phyloP scores from a whole-genome alignment of 495 filamentous ascomycete genomes.

The Barbatosphaeria neglecta region DNA sequence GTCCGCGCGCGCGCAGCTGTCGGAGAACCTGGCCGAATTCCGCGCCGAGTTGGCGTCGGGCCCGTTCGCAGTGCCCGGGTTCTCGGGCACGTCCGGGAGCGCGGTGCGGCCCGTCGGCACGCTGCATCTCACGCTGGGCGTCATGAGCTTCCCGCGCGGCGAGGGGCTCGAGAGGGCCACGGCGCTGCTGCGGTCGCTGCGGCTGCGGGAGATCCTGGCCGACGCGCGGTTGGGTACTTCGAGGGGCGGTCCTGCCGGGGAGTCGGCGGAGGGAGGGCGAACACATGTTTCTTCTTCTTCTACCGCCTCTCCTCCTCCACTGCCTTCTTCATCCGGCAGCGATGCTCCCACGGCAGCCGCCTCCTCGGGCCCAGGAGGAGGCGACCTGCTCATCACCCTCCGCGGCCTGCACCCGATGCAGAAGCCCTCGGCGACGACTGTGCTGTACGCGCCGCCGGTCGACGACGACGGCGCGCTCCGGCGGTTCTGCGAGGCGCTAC shows the following conservation, averaged over 20 bases:
- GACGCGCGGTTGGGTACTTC: slow-evolving; percentile 2
- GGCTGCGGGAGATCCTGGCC: slow-evolving; percentile 39
- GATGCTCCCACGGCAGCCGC: neutral
- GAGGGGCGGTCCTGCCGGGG: neutral
- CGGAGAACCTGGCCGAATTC: slow-evolving; percentile 49
- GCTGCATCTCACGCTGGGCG: slow-evolving; percentile 75
- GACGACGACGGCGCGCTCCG: slow-evolving; percentile 47
- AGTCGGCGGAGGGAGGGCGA: slow-evolving; percentile 1
- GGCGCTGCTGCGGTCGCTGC: slow-evolving; percentile 40
- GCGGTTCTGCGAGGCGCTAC: slow-evolving; percentile 51
- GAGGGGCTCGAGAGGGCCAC: slow-evolving; percentile 48
- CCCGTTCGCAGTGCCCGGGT: slow-evolving; percentile 14
- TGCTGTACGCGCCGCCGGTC: slow-evolving; percentile 35
- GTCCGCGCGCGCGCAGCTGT: slow-evolving; percentile 50
- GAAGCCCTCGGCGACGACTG: slow-evolving; percentile 16
- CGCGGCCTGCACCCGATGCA: slow-evolving; percentile 39
- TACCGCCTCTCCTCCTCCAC: neutral
- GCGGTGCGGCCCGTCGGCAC: slow-evolving; percentile 71
- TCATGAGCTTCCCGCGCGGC: slow-evolving; percentile 59
- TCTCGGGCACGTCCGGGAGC: slow-evolving; percentile 36
- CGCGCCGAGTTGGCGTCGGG: slow-evolving; percentile 39
- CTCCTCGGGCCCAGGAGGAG: too few relatives aligned
- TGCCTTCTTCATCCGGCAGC: neutral
- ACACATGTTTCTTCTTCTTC: neutral
- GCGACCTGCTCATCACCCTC: slow-evolving; percentile 25